Evolutionary conservation across 2,329 filamentous ascomycete genomes (phyloP), one percentile per base, ranked within the genome.

Genomic region (Fusarium sp.): DNA sequence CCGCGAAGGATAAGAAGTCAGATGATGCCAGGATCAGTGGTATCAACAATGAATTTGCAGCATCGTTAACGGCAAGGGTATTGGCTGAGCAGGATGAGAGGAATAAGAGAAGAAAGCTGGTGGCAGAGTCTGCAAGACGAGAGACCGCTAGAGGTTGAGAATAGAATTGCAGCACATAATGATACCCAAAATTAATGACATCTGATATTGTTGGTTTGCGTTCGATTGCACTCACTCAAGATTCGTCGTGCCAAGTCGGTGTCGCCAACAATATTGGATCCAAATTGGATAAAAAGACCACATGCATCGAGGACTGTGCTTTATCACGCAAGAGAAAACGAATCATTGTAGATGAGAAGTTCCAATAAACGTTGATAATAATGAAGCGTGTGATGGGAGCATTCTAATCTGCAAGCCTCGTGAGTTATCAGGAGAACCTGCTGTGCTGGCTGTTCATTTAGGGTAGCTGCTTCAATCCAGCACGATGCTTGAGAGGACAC

Each of bases 31-130:
- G 84, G 53, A 81, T 84, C 51, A 85, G 86, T 59, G 90, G 92
- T 16, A 97, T 98, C 81, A 97, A 97, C 81, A 97, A 98, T 76
- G 86, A 93, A 1, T 89, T 93, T 61, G 96, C 96, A 1, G 95
- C 95, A 1, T 92, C 91, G 7, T 83, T 99, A 47, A 97, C 95
- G 1, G 93, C 93, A 1, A 95, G 91, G 75, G 95, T 99, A 0
- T 81, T 98, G 31, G 92, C 92, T 30, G 95, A 98, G 78, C 94
- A 98, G 80, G 93, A 95, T 56, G 91, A 92, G 77, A 87, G 89
- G 62, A 95, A 94, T 73, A 97, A 95, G 83, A 86, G 91, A 74
- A 87, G 93, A 68, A 97, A 93, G 78, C 77, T 94, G 75, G 90
- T 78, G 3, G 74, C 80, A 28, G 73, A 65, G 39, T 57, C 70